Evolutionary conservation across 2,329 filamentous ascomycete species (phyloP).

Genomic region (Pestalotiopsis sp.): DNA sequence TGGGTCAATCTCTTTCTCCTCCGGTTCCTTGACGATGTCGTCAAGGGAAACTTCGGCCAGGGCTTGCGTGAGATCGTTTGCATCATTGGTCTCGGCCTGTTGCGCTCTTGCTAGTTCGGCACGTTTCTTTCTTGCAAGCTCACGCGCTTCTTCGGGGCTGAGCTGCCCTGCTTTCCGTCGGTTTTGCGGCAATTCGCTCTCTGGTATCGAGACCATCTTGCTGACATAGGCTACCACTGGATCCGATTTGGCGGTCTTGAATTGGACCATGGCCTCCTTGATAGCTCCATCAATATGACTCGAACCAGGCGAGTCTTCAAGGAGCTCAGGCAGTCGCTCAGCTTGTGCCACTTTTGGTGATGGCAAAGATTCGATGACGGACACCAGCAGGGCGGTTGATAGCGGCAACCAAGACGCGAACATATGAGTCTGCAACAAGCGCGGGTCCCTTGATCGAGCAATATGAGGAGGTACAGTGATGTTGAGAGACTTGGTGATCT

Average conservation of each 20-base stretch:
- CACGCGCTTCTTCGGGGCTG: slow-evolving; percentile 86
- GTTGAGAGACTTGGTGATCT: slow-evolving; percentile 90
- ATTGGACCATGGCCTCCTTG: slow-evolving; percentile 80
- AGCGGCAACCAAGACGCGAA: slow-evolving; percentile 91
- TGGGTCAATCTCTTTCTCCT: slow-evolving; percentile 67
- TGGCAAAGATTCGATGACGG: slow-evolving; percentile 89
- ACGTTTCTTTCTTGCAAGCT: slow-evolving; percentile 84
- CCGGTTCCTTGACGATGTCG: slow-evolving; percentile 47
- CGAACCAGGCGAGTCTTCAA: slow-evolving; percentile 79
- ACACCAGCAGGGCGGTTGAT: slow-evolving; percentile 90
- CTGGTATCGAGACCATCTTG: slow-evolving; percentile 95
- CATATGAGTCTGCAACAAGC: slow-evolving; percentile 80
- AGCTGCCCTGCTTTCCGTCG: slow-evolving; percentile 73
- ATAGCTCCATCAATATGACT: slow-evolving; percentile 70
- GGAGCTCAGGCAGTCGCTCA: slow-evolving; percentile 75
- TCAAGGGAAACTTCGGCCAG: slow-evolving; percentile 65
- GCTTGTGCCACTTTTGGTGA: slow-evolving; percentile 82
- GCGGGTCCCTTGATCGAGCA: slow-evolving; percentile 80
- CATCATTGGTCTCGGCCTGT: slow-evolving; percentile 56
- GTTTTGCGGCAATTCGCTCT: slow-evolving; percentile 89
- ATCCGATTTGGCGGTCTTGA: slow-evolving; percentile 70
- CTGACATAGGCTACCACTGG: slow-evolving; percentile 94
- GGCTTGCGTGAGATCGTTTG: slow-evolving; percentile 61
- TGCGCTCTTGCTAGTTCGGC: slow-evolving; percentile 85
- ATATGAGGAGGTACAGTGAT: slow-evolving; percentile 86